Conservation (phyloP, 805 yeast species). For the Metschnikowia cubensis region DNA sequence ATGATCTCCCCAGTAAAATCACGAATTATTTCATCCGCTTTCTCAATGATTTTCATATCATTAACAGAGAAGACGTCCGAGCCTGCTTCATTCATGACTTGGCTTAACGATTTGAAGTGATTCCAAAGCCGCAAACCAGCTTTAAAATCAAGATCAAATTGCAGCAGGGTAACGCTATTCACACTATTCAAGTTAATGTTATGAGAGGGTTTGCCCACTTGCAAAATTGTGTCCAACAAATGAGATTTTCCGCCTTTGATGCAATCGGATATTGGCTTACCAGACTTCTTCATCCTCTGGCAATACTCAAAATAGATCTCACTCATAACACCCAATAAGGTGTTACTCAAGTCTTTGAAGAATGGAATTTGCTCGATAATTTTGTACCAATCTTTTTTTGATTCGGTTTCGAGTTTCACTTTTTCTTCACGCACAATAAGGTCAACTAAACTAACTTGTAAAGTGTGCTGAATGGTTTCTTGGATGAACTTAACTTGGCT, state of each 20-base stretch:
- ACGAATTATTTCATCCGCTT: constrained; percentile 22
- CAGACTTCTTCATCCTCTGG: constrained; percentile 25
- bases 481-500: constrained; percentile 56
- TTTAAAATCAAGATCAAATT: constrained; percentile 28
- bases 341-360: constrained; percentile 50
- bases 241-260: constrained; percentile 27
- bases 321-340: constrained; percentile 58
- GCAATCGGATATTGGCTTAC: constrained; percentile 24
- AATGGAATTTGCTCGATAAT: constrained; percentile 62
- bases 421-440: constrained; percentile 43
- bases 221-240: constrained; percentile 34
- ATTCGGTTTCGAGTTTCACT: constrained; percentile 42
- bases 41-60: constrained; percentile 21
- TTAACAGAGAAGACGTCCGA: constrained; percentile 23
- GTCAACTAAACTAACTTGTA: constrained; percentile 50
- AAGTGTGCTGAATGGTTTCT: constrained; percentile 47
- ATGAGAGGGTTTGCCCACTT: constrained; percentile 34
- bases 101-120: constrained; percentile 26
- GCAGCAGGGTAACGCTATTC: constrained; percentile 34
- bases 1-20: neutral
- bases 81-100: constrained; percentile 26
- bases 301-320: constrained; percentile 50
- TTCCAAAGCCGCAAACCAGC: constrained; percentile 35
- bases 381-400: constrained; percentile 54
- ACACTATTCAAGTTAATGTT: constrained; percentile 41